Conservation (phyloP, 2,329 filamentous ascomycete species). For the Fusarium floridanum region DNA sequence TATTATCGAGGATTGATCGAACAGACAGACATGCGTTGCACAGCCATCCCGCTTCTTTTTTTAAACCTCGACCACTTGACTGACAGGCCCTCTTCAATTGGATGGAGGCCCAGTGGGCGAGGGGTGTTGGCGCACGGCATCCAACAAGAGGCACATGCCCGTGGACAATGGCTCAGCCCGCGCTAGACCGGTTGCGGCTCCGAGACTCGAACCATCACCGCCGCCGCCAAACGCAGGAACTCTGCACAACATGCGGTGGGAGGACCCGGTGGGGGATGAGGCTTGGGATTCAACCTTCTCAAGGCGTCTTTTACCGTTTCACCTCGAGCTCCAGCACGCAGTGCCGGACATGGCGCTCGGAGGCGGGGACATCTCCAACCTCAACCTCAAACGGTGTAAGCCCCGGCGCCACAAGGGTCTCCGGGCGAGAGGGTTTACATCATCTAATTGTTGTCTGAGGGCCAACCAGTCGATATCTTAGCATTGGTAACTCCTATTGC, state of each 20-base stretch:
- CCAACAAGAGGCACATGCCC: conserved; percentile 38
- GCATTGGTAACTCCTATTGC: conserved; percentile 13
- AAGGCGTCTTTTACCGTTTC: conserved; percentile 40
- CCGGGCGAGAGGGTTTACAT: conserved; percentile 16
- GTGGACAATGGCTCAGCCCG: conserved; percentile 38
- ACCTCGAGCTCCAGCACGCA: conserved; percentile 22
- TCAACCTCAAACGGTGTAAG: conserved; percentile 39
- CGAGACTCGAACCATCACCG: conserved; percentile 35
- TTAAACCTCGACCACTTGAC: conserved; percentile 33
- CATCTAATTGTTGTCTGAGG: conserved; percentile 4
- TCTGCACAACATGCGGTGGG: conserved; percentile 40
- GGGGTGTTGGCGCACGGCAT: conserved; percentile 26
- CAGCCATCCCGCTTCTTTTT: conserved; percentile 49
- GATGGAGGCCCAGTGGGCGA: not conserved
- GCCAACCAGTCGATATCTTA: conserved; percentile 12
- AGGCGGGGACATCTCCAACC: conserved; percentile 32
- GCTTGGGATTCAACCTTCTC: conserved; percentile 36
- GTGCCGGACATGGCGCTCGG: conserved; percentile 31
- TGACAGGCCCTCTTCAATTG: conserved; percentile 23
- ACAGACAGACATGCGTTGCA: conserved; percentile 34
- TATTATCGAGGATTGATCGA: not conserved
- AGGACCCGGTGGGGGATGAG: conserved; percentile 27
- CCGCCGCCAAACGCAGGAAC: conserved; percentile 42
- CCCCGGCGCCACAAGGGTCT: conserved; percentile 37
- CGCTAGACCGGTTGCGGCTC: conserved; percentile 38